Evolutionary conservation across 495 filamentous ascomycete species (phyloP).

Genomic region (Tuber calosporum): DNA sequence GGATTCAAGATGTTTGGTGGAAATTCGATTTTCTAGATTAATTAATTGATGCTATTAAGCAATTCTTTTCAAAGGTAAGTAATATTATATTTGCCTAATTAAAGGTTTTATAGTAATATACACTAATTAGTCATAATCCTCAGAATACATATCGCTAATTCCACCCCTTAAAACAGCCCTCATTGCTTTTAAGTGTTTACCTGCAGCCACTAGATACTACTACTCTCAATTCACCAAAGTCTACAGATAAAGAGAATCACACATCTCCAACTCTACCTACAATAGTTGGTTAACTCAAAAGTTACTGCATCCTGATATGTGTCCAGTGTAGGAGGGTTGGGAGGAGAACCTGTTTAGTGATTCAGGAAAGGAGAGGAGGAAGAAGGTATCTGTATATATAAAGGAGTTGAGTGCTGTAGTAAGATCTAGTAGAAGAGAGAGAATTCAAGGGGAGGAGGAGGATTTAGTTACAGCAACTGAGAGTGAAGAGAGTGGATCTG

Average conservation of each 20-base stretch:
- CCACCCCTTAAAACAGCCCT: neutral
- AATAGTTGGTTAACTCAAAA: neutral
- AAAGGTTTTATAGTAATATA: too few relatives aligned
- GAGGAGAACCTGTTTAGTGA: neutral
- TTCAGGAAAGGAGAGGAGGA: neutral
- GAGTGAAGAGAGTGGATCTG: too few relatives aligned
- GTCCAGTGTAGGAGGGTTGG: neutral
- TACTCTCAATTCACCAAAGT: neutral
- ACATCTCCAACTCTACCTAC: neutral
- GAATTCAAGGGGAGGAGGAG: neutral
- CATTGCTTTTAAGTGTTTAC: neutral
- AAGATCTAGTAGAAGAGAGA: neutral
- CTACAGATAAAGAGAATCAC: neutral
- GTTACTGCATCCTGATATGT: neutral
- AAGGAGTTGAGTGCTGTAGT: neutral
- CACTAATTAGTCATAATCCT: too few relatives aligned
- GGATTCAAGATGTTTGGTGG: too few relatives aligned
- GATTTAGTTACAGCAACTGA: neutral
- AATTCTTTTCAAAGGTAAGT: too few relatives aligned
- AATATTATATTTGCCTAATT: too few relatives aligned
- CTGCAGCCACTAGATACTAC: neutral
- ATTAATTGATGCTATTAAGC: too few relatives aligned
- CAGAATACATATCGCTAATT: neutral
- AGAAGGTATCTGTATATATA: neutral
- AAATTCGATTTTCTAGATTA: too few relatives aligned